A percentile compares a stretch with the other conserved stretches of the same genome.
These are phyloP conservation scores for Cystoderma amianthinum DNA, from an alignment of 768 basidiomycete species.

Conservation along the genomic window DNA sequence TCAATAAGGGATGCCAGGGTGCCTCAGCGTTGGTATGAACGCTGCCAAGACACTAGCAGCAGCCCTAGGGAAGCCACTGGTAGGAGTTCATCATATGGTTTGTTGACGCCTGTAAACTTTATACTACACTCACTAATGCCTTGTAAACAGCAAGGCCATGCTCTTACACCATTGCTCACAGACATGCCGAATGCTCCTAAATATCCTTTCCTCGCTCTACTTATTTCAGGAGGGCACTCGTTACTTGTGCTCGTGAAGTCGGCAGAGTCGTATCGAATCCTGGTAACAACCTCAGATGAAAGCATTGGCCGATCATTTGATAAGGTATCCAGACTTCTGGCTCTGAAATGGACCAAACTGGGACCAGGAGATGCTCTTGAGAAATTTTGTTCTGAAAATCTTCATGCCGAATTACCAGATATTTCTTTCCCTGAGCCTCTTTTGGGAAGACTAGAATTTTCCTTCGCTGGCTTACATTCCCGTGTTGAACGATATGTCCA, in stretches of 20 bases:
- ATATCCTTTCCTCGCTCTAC: conserved; percentile 85
- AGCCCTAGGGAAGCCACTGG: conserved; percentile 65
- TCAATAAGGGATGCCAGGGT: conserved; percentile 64
- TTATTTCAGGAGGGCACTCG: conserved; percentile 94
- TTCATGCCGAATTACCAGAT: conserved; percentile 22
- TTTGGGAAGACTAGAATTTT: conserved; percentile 57
- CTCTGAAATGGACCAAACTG: conserved; percentile 51
- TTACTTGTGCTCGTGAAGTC: conserved; percentile 73
- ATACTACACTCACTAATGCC: conserved; percentile 1
- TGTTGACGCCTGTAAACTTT: conserved; percentile 8
- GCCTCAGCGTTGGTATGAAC: conserved; percentile 71
- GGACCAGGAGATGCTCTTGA: conserved; percentile 85
- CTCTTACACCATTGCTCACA: conserved; percentile 75
- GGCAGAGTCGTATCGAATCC: conserved; percentile 48
- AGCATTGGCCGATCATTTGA: conserved; percentile 80
- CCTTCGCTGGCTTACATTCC: conserved; percentile 74
- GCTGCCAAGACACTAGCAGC: conserved; percentile 86
- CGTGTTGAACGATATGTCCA: conserved; percentile 54
- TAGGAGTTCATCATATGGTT: conserved; percentile 97
- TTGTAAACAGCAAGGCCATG: conserved; percentile 78
- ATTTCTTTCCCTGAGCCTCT: conserved; percentile 44
- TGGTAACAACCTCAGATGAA: conserved; percentile 72
- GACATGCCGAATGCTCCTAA: conserved; percentile 35
- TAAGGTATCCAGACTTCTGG: conserved; percentile 69
- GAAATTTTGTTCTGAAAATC: conserved; percentile 40